Base-by-base conservation (phyloP, 495 filamentous ascomycete species). In the Neurospora sp. region DNA sequence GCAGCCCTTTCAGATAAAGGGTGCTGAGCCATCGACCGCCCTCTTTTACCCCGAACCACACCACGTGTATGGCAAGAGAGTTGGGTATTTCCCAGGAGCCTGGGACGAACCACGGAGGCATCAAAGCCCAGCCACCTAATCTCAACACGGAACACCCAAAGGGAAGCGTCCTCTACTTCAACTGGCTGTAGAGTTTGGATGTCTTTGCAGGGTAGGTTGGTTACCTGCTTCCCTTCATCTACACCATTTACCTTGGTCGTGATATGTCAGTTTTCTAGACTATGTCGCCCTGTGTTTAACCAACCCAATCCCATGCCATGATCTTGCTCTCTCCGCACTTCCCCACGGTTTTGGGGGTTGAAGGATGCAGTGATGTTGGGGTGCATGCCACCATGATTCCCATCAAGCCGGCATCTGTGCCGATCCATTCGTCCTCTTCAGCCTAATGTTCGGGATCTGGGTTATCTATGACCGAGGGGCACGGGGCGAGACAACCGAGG, bases 401-500 rank as follows among this genome's bases (percentile, higher is more conserved):
- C 38, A 37, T 16, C 22, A n/a, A 38, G 31, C 59, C 18, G 3
- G 16, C 39, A 35, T 8, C 20, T 8, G 18, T 22, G 20, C 10
- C 45, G 35, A 18, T 45, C 38, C 12, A 71, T 65, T 18, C n/a
- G 41, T 14, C 42, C 18, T 12, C 18, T 73, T 73, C 69, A 75
- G 73, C 70, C 73, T 72, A 71, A 44, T 44, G 0, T 70, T 74
- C 74, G 73, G 76, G 3, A 1, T 20, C 38, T 73, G 71, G 73
- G 73, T 12, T 27, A 75, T 71, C 20, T 68, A 42, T 12, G 71
- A 61, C 74, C 76, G 74, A 75, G 71, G 53, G 39, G 39, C 39
- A 39, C 39, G 39, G 35, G 53, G 27, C n/a, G 2, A 39, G 41
- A 6, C 41, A 44, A 3, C 16, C 16, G 41, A 44, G 41, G 41